Conservation (phyloP, 1,139 yeast species). For the Blastobotrys indianensis region DNA sequence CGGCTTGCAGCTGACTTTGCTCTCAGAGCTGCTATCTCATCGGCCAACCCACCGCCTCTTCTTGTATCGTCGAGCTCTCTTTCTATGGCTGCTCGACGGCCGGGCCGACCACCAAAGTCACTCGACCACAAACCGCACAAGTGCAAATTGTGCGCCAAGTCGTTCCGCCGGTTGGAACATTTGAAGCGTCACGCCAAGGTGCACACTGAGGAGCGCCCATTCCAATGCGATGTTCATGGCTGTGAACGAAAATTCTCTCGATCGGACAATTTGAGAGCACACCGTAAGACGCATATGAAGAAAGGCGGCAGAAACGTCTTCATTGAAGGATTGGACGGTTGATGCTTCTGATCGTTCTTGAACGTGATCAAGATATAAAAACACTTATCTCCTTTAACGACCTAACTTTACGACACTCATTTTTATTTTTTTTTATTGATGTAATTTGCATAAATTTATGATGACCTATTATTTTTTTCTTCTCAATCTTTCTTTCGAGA, state of each 20-base stretch:
- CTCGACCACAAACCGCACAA: conserved; percentile 31
- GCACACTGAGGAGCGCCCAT: conserved; percentile 86
- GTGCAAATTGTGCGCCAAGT: conserved; percentile 56
- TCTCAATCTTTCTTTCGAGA: neutral
- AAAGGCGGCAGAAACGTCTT: conserved; percentile 37
- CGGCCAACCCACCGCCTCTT: conserved; percentile 1
- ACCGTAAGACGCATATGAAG: conserved; percentile 67
- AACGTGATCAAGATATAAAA: no score
- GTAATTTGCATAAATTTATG: neutral
- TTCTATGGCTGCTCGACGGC: conserved; percentile 7
- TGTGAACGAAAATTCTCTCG: conserved; percentile 73
- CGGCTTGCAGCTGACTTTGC: conserved; percentile 15
- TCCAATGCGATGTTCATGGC: conserved; percentile 56
- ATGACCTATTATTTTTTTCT: neutral
- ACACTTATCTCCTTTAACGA: neutral
- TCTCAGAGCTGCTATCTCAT: conserved; percentile 4
- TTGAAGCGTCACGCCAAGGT: conserved; percentile 84
- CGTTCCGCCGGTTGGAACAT: conserved; percentile 91
- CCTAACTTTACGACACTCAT: conserved; percentile 3
- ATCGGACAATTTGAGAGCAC: conserved; percentile 73
- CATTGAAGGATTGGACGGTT: conserved; percentile 32
- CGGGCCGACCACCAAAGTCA: conserved; percentile 15
- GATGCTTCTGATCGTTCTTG: neutral
- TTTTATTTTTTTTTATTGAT: conserved; percentile 1
- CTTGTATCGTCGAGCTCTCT: neutral